phyloP scores from a whole-genome alignment of 345 rosid genomes.

The Melaleuca quinquenervia region DNA sequence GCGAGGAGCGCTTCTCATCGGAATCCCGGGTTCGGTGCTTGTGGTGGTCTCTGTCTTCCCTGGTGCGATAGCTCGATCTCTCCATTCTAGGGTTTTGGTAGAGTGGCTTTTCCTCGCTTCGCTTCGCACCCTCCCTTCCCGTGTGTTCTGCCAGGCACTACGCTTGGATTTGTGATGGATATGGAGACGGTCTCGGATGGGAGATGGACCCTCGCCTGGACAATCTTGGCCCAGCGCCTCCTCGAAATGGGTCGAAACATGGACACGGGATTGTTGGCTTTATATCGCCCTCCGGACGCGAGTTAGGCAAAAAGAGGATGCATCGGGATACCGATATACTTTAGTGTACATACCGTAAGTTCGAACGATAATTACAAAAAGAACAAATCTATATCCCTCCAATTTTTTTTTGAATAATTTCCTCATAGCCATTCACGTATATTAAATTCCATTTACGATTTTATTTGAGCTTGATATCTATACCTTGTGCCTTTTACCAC shows the following conservation, averaged over 20 bases:
- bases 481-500: too few relatives aligned
- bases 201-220: neutral
- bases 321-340: neutral
- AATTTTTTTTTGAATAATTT: neutral
- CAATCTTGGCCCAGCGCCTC: neutral
- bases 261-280: neutral
- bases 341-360: neutral
- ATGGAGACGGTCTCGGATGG: neutral
- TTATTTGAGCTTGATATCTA: neutral
- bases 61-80: neutral
- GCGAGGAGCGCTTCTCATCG: constrained; percentile 12
- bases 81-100: constrained; percentile 2
- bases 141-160: neutral
- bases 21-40: constrained; percentile 1
- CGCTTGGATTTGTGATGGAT: neutral
- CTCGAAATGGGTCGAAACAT: neutral
- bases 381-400: neutral
- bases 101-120: neutral
- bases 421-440: neutral
- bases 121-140: neutral
- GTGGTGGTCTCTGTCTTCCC: neutral
- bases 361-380: neutral
- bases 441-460: neutral
- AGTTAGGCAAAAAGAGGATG: neutral
- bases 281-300: neutral